Evolutionary conservation across 2,329 filamentous ascomycete genomes (phyloP), one percentile per base, ranked within the genome.

Genomic region (Diaporthe capsici): DNA sequence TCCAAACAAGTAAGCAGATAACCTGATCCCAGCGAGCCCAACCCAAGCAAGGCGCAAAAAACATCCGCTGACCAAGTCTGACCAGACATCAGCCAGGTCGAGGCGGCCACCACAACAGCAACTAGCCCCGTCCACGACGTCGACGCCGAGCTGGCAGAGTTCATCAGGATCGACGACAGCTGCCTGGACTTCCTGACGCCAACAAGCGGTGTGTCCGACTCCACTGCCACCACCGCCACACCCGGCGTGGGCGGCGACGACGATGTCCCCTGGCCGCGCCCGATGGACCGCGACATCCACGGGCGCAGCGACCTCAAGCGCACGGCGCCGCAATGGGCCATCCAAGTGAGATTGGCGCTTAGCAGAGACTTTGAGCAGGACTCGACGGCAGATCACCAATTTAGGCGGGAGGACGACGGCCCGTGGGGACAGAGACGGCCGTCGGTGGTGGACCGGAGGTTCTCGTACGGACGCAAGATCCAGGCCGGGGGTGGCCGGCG

Each of bases 1-100:
- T 70, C 49, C 65, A 70, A 12, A 70, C 65, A 70, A 28, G 65
- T 70, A 55, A 70, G 58, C 58, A n/a, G n/a, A n/a, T n/a, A n/a
- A n/a, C n/a, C n/a, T n/a, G n/a, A n/a, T n/a, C n/a, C n/a, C n/a
- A n/a, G n/a, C n/a, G n/a, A n/a, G 17, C 47, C 42, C 13, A 6
- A 51, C 15, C 22, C 22, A 22, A 53, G n/a, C 49, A n/a, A 25
- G n/a, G 25, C 25, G 49, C 49, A 3, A 9, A 28, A 53, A n/a
- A 25, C 28, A 7, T 12, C 34, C 28, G 20, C 47, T 68, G 47
- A 68, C 47, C 37, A 0, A 65, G 20, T 3, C 28, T 28, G 6
- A 31, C 8, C 8, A 70, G 65, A 70, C 17, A 70, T 70, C 49
- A 42, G 12, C 34, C 34, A 25, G 10, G 34, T 55, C 17, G 47